These are phyloP conservation scores for Fusarium siculi DNA, from an alignment of 2,329 filamentous ascomycete genomes.

Conservation along the genomic window DNA sequence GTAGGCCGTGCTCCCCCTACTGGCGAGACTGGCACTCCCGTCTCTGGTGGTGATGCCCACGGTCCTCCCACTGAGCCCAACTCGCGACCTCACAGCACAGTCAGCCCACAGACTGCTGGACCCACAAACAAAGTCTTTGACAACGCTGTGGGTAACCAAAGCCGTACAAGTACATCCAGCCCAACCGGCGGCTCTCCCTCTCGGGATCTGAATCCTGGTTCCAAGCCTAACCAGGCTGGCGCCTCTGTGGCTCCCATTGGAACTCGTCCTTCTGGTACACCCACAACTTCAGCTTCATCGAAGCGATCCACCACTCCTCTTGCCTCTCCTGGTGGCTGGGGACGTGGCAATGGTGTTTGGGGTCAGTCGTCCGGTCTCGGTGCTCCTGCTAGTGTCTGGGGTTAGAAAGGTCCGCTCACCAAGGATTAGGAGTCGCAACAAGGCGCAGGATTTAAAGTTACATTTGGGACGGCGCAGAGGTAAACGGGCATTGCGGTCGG, in stretches of 20 bases:
- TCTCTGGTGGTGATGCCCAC: slow-evolving; percentile 54
- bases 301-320: slow-evolving; percentile 91
- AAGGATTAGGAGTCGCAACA: slow-evolving; percentile 8
- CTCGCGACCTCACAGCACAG: slow-evolving; percentile 84
- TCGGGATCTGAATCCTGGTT: slow-evolving; percentile 66
- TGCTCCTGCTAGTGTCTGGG: slow-evolving; percentile 94
- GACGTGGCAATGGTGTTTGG: slow-evolving; percentile 84
- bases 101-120: slow-evolving; percentile 78
- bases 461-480: slow-evolving; percentile 45
- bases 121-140: slow-evolving; percentile 70
- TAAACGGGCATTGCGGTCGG: slow-evolving; percentile 38
- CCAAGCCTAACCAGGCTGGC: slow-evolving; percentile 65
- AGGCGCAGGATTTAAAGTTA: slow-evolving; percentile 36
- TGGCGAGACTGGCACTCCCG: slow-evolving; percentile 53
- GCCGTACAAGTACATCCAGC: slow-evolving; percentile 86
- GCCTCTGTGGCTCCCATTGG: slow-evolving; percentile 90
- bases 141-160: slow-evolving; percentile 65
- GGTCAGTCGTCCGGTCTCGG: slow-evolving; percentile 83
- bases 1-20: slow-evolving; percentile 55
- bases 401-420: slow-evolving; percentile 60
- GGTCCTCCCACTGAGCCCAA: slow-evolving; percentile 60
- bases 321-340: slow-evolving; percentile 89
- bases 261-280: slow-evolving; percentile 77
- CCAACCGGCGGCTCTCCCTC: slow-evolving; percentile 82
- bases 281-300: slow-evolving; percentile 60